phyloP scores from a whole-genome alignment of 257 asterid genomes.

The Ophiorrhiza pumila region DNA sequence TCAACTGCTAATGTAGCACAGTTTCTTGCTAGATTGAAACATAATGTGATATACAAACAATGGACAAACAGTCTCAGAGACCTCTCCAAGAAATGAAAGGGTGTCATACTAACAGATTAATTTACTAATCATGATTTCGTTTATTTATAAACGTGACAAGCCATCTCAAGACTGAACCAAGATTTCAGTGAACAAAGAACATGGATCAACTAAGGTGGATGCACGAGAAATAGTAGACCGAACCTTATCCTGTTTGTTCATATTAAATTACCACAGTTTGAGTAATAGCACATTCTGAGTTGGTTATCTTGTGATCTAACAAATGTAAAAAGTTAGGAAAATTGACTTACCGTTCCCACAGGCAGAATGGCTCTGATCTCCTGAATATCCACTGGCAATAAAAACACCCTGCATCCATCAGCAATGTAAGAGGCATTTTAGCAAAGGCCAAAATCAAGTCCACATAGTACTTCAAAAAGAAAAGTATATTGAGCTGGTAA shows the following conservation, averaged over 20 bases:
- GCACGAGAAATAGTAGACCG: background rate
- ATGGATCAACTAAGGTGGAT: background rate
- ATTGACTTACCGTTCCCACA: constrained; percentile 58
- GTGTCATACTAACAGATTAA: background rate
- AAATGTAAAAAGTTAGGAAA: background rate
- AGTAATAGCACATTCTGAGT: background rate
- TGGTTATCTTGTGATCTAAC: background rate
- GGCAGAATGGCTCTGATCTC: constrained; percentile 44
- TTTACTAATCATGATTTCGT: background rate
- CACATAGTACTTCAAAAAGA: background rate
- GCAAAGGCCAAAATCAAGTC: background rate
- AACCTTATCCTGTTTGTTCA: background rate
- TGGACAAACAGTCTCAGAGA: background rate
- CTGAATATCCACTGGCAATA: constrained; percentile 38
- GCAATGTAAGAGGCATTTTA: background rate
- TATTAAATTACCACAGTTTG: background rate
- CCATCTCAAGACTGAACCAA: background rate
- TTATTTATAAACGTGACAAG: background rate
- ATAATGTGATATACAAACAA: background rate
- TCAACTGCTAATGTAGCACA: background rate
- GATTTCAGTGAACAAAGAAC: background rate
- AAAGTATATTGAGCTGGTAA: background rate
- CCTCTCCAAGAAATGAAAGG: background rate
- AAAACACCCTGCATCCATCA: constrained; percentile 42
- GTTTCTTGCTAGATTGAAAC: background rate